Conservation (phyloP, 345 rosid species). For the Populus nigra region DNA sequence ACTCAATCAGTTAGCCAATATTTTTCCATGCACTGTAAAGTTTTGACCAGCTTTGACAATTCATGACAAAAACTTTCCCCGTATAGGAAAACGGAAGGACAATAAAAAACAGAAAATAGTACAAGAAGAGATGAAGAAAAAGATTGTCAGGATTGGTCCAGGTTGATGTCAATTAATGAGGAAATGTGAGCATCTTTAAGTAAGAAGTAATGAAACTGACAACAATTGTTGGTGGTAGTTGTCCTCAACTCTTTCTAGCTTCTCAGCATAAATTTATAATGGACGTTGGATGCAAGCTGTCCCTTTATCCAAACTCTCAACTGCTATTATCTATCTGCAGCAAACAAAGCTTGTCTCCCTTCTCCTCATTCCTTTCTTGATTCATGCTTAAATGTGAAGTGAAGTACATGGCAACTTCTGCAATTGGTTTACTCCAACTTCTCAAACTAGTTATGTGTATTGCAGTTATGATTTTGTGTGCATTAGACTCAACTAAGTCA, state of each 20-base stretch:
- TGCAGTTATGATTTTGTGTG: conserved; percentile 27
- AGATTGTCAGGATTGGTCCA: conserved; percentile 3
- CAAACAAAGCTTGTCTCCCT: background rate
- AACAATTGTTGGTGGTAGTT: conserved; percentile 37
- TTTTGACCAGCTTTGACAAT: no score
- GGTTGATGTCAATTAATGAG: conserved; percentile 26
- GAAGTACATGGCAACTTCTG: conserved; percentile 8
- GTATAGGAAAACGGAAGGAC: no score
- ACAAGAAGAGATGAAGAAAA: conserved; percentile 9
- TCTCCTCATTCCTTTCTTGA: conserved; percentile 6
- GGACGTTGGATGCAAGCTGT: background rate
- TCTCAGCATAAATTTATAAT: conserved; percentile 17
- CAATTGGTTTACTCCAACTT: conserved; percentile 29
- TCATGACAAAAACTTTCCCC: no score
- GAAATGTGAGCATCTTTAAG: conserved; percentile 36
- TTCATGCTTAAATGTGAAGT: conserved; percentile 28
- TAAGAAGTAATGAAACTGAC: conserved; percentile 47
- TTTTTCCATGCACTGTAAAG: no score
- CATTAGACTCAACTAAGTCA: conserved; percentile 28
- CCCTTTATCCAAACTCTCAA: conserved; percentile 13
- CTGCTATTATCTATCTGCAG: background rate
- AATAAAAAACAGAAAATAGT: background rate
- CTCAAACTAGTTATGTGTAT: conserved; percentile 16
- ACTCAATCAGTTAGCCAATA: no score
- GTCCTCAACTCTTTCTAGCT: conserved; percentile 13